Base-by-base conservation (phyloP, 257 asterid genomes). In the Fraxinus excelsior region DNA sequence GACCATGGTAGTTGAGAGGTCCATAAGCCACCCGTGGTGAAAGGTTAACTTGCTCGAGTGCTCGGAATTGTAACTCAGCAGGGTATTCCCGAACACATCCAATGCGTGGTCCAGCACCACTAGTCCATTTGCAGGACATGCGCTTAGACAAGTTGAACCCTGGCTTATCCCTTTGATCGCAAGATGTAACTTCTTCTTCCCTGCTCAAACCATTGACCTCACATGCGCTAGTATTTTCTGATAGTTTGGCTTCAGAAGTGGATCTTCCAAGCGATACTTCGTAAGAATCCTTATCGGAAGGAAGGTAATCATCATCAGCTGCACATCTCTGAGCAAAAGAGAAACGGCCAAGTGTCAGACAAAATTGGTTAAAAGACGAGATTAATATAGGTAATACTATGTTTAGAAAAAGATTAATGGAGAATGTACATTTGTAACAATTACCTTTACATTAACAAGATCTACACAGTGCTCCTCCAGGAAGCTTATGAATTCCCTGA, bases 11-110 rank as follows among this genome's bases (percentile, higher is more conserved):
- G 80, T 66, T 76, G 70, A 81, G 40, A n/a, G 88, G 79, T 53
- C 85, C 90, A 7, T 66, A 66, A 9, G 83, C 87, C 86, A 87
- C 28, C 21, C 99, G 90, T 44, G 99, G 99, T 9, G 99, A 95
- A 38, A 95, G 87, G 78, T 95, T 89, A 72, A 95, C 97, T 40
- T 95, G 98, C 64, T 95, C 97, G 0, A 95, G 96, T 18, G 99
- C 99, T 53, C 90, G 91, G 85, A 75, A 80, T 72, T 91, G 99
- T n/a, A 95, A 70, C 38, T 91, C 98, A 0, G 88, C 60, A 0
- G 99, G 96, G 85, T 93, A 93, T 51, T 95, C 99, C 78, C 96
- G 74, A 25, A 95, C 99, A 37, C 99, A 95, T 18, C 97, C 93
- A 25, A 95, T 95, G 13, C 99, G 89, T 0, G 99, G 98, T 44